These are phyloP conservation scores for Colletotrichum cereale DNA, from an alignment of 2,329 filamentous ascomycete species.

Conservation along the genomic window DNA sequence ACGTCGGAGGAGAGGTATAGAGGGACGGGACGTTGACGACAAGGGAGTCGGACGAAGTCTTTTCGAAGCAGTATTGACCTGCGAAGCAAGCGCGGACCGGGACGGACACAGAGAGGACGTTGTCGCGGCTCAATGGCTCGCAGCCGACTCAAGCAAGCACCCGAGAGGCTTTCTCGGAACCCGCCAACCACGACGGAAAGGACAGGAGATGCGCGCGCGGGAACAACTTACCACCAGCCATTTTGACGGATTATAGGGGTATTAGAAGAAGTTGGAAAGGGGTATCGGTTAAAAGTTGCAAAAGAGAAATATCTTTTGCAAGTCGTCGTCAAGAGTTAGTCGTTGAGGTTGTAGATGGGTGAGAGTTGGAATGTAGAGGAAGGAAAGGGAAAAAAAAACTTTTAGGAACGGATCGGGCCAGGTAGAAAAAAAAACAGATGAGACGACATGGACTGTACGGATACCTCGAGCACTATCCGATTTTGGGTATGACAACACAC, in stretches of 20 bases:
- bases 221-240: slow-evolving; percentile 60
- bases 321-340: slow-evolving; percentile 33
- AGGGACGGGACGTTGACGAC: neutral
- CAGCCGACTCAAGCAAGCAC: neutral
- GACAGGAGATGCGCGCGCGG: slow-evolving; percentile 1
- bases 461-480: slow-evolving; percentile 47
- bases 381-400: slow-evolving; percentile 41
- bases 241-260: slow-evolving; percentile 48
- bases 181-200: slow-evolving; percentile 29
- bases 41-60: neutral
- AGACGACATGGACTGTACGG: slow-evolving; percentile 41
- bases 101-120: neutral
- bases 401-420: slow-evolving; percentile 42
- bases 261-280: slow-evolving; percentile 40
- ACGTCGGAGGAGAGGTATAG: slow-evolving; percentile 30
- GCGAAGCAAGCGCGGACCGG: neutral
- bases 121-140: slow-evolving; percentile 34
- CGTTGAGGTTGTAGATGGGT: slow-evolving; percentile 31
- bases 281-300: slow-evolving; percentile 44
- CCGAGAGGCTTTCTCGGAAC: slow-evolving; percentile 8
- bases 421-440: slow-evolving; percentile 45
- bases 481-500: slow-evolving; percentile 57
- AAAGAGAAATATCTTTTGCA: slow-evolving; percentile 41
- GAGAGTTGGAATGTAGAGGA: slow-evolving; percentile 17
- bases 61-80: neutral